These are phyloP conservation scores for Fraxinus greggii DNA, from an alignment of 305 asterid species.

Conservation along the genomic window DNA sequence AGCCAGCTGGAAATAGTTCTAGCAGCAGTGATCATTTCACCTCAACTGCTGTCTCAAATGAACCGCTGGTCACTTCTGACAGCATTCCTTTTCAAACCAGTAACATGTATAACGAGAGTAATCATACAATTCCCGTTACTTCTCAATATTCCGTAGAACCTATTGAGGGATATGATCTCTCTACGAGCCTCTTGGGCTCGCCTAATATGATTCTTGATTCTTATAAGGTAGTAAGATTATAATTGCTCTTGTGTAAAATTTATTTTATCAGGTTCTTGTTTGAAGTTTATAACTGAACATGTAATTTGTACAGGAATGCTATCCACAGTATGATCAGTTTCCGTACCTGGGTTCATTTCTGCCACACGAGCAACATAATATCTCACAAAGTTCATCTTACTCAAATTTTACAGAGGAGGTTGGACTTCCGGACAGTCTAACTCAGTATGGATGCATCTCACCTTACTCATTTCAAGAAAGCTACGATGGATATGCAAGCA, in stretches of 20 bases:
- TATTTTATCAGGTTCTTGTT: background rate
- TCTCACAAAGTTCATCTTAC: constrained; percentile 45
- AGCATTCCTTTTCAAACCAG: constrained; percentile 27
- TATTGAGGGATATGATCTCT: constrained; percentile 28
- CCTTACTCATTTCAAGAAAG: constrained; percentile 39
- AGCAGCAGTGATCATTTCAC: constrained; percentile 16
- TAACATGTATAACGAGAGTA: constrained; percentile 27
- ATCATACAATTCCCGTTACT: constrained; percentile 37
- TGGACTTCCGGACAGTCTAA: constrained; percentile 34
- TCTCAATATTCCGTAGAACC: constrained; percentile 33
- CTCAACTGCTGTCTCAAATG: constrained; percentile 16
- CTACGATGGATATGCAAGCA: constrained; percentile 30
- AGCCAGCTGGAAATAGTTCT: constrained; percentile 31
- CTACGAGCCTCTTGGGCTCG: constrained; percentile 33
- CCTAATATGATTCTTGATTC: constrained; percentile 45
- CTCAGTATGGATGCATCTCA: constrained; percentile 28
- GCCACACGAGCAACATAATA: constrained; percentile 32
- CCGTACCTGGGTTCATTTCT: constrained; percentile 30
- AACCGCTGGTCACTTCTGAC: constrained; percentile 28
- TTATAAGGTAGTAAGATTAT: constrained; percentile 34
- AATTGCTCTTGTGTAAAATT: background rate
- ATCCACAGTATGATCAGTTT: constrained; percentile 25
- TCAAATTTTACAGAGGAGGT: constrained; percentile 38
- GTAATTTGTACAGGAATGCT: constrained; percentile 33
- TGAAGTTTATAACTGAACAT: background rate